Conservation (phyloP, 495 filamentous ascomycete genomes). For the Lentithecium fluviatile region DNA sequence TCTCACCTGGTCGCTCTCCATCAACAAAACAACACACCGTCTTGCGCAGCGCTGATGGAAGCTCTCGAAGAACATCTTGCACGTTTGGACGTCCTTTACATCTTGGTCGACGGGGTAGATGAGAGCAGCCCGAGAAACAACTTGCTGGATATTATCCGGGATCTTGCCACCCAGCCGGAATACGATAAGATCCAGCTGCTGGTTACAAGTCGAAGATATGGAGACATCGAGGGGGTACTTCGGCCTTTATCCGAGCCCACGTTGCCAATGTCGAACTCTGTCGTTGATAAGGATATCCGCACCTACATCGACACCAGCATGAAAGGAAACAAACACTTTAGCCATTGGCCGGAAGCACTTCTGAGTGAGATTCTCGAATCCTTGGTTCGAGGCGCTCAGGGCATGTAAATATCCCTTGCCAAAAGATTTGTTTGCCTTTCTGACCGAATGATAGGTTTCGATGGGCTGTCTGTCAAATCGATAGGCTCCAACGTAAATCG, state of each 20-base stretch:
- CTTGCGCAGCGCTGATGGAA: not conserved
- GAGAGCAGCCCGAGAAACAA: not conserved
- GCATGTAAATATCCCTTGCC: slow-evolving; percentile 2
- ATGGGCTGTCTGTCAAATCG: slow-evolving; percentile 8
- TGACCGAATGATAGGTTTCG: slow-evolving; percentile 11
- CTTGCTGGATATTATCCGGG: not conserved
- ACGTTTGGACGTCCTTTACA: not conserved
- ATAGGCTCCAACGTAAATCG: not conserved
- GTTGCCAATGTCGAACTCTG: slow-evolving; percentile 7
- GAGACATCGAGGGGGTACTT: slow-evolving; percentile 1
- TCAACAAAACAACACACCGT: not conserved
- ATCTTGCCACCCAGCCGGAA: not conserved
- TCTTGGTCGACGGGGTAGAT: slow-evolving; percentile 17
- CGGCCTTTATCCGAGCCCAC: not conserved
- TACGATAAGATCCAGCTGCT: not conserved
- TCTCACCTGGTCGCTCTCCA: not conserved
- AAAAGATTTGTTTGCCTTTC: not conserved
- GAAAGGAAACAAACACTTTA: not conserved
- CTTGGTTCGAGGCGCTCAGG: not conserved
- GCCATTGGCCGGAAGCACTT: not conserved
- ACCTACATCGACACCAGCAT: not conserved
- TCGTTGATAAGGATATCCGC: slow-evolving; percentile 4
- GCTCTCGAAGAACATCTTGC: not conserved
- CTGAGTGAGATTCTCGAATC: not conserved
- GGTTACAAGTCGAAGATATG: slow-evolving; percentile 6